Base-by-base conservation (phyloP, 345 rosid species). In the Hibiscus tridactylites region DNA sequence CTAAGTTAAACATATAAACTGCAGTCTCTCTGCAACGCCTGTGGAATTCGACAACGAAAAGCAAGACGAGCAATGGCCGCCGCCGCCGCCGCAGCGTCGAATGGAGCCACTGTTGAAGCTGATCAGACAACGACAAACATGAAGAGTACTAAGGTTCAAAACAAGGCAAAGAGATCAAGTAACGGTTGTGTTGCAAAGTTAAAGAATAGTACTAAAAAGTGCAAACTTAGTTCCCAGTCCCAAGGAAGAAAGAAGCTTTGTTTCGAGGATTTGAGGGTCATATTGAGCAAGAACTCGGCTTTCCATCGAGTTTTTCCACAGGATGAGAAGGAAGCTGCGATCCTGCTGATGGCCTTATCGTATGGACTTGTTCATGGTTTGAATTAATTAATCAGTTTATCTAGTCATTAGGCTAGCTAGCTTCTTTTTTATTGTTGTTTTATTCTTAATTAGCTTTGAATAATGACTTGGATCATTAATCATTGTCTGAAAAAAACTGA, bases 241-340 rank as follows among this genome's bases (percentile, higher is more conserved):
- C 67, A 67, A 60, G 60, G 81, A 39, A 70, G 77, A n/a, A 85
- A 81, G 73, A 85, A 86, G 73, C 61, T 91, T 64, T 79, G 92
- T 72, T 90, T 90, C 46, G 96, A 91, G 80, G 98, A 91, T 33
- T 86, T 90, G 79, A 81, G 86, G 8, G 75, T 78, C 56, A 86
- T 83, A 82, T 74, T 91, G 83, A 88, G 88, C 77, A 87, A 89
- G 74, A 85, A 83, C 70, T 85, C 96, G 8, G 83, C 90, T 62
- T 89, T 81, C 74, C 94, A 90, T 64, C 78, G 80, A 79, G 88
- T 90, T 78, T 93, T 90, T 77, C 98, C 97, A 70, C 98, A 94
- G 75, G 98, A 94, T 47, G 98, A 94, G 83, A 91, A 91, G 80
- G 97, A 94, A 83, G 98, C 94, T 21, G 98, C 98, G 12, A 83